These are phyloP conservation scores for Chaetomiaceae sp. DNA, from an alignment of 2,329 filamentous ascomycete species.

Conservation along the genomic window DNA sequence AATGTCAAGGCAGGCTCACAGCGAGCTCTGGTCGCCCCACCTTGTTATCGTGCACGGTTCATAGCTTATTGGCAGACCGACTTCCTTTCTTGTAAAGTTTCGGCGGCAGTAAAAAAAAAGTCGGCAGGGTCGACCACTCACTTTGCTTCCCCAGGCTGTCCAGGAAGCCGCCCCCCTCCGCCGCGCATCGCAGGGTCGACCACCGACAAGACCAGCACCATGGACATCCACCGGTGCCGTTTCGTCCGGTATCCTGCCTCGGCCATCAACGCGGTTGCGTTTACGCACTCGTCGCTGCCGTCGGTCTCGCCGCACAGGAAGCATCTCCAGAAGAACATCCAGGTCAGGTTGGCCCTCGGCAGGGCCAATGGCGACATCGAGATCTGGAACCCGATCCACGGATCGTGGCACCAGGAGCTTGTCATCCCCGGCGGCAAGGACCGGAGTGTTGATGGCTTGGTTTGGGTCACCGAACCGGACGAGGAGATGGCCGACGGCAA, in stretches of 20 bases:
- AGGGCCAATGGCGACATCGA: slow-evolving; percentile 94
- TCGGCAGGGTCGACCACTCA: neutral
- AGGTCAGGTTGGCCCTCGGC: slow-evolving; percentile 76
- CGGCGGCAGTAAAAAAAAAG: slow-evolving; percentile 23
- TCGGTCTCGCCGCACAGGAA: slow-evolving; percentile 39
- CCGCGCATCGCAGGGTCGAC: slow-evolving; percentile 6
- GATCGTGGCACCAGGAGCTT: slow-evolving; percentile 83
- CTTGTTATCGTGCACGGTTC: slow-evolving; percentile 25
- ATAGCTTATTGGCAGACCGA: slow-evolving; percentile 26
- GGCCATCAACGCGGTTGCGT: slow-evolving; percentile 89
- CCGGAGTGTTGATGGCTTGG: slow-evolving; percentile 81
- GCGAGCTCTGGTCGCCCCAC: neutral
- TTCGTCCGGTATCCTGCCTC: slow-evolving; percentile 90
- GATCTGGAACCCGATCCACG: slow-evolving; percentile 86
- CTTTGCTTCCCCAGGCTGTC: no score
- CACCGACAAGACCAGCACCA: slow-evolving; percentile 33
- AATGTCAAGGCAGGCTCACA: no score
- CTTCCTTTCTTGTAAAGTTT: slow-evolving; percentile 23
- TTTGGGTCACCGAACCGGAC: slow-evolving; percentile 83
- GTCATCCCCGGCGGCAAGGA: slow-evolving; percentile 78
- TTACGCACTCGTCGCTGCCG: slow-evolving; percentile 66
- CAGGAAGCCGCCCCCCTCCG: no score
- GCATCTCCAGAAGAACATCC: slow-evolving; percentile 47
- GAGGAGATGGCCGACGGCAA: slow-evolving; percentile 59
- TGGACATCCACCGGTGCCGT: slow-evolving; percentile 96